Evolutionary conservation across 2,329 filamentous ascomycete genomes (phyloP).

Genomic region (Colletotrichum sp.): DNA sequence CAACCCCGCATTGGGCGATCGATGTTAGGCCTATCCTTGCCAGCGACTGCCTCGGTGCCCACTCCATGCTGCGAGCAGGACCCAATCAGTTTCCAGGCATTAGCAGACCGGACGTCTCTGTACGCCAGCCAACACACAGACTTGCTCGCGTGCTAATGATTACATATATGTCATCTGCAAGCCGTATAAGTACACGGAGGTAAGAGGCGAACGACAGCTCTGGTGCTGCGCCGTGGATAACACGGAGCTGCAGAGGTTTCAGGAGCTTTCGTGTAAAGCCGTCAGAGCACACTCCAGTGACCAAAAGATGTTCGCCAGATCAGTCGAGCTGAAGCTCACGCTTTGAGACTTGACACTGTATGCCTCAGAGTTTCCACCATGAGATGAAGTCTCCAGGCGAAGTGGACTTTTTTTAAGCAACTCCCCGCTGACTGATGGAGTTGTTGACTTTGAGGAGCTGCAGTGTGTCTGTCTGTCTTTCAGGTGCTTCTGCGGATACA

Average conservation of each 20-base stretch:
- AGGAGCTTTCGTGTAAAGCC: not conserved
- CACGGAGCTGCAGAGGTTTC: not conserved
- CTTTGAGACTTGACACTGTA: not conserved
- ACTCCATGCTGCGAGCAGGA: not conserved
- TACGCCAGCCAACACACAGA: not conserved
- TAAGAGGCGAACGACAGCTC: not conserved
- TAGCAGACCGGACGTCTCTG: not conserved
- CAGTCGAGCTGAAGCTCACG: not conserved
- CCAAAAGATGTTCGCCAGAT: not conserved
- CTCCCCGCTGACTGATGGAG: not conserved
- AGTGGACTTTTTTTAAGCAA: not conserved
- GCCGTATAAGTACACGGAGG: not conserved
- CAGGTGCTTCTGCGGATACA: not conserved
- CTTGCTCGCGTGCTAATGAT: not conserved
- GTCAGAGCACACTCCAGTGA: not conserved
- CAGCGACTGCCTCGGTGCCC: not conserved
- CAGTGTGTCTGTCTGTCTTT: not conserved
- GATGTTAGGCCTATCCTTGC: not conserved
- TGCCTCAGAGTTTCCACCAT: not conserved
- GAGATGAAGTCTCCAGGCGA: not conserved
- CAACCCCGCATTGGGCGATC: constrained; percentile 6
- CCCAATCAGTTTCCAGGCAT: not conserved
- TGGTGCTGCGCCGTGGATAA: not conserved
- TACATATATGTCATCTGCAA: not conserved
- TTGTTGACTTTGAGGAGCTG: not conserved